Evolutionary conservation across 1,284 basidiomycete species (phyloP), one percentile per base, ranked within the genome.

Genomic region (Leucoagaricus sp.): DNA sequence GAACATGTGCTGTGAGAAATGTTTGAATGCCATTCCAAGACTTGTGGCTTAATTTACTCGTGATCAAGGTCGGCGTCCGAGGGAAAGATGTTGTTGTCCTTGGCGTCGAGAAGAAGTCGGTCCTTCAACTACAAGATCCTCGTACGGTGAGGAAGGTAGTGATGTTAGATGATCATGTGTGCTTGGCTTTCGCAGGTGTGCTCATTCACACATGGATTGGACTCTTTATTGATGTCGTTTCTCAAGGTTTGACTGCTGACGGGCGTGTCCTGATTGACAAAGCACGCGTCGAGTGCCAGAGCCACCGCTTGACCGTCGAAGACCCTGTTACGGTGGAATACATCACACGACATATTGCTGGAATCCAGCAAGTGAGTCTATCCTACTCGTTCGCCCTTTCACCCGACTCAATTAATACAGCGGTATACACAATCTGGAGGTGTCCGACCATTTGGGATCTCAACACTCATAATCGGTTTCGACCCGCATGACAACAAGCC

Each of bases 401-500:
- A 10, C 17, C 56, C 28, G 57, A 60, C 6, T 47, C 49, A 55
- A 52, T 36, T 49, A 33, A 23, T 47, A 6, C 61, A 96, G 92
- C 84, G 86, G 73, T 99, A 99, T 77, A 99, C 97, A 17, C 97
- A 99, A 81, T 98, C 96, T 9, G 97, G 97, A 63, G 97, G 97
- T 80, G 95, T 98, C 42, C 85, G 97, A 59, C 97, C 97, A 31
- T 99, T 99, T 70, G 97, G 97, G 65, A 96, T 99, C 66, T 96
- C 96, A 21, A 98, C 95, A 8, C 83, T 99, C 49, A 93, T 99
- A 63, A 89, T 98, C 62, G 97, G 97, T 42, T 99, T 99, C 68
- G 96, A 99, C 71, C 95, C 95, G 25, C 82, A 97, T 71, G 96
- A 98, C 68, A 83, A 81, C 33, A 83, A 81, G 60, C 97, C 97